These are phyloP conservation scores for Hansenula sp. DNA, from an alignment of 1,139 yeast species.

Conservation along the genomic window DNA sequence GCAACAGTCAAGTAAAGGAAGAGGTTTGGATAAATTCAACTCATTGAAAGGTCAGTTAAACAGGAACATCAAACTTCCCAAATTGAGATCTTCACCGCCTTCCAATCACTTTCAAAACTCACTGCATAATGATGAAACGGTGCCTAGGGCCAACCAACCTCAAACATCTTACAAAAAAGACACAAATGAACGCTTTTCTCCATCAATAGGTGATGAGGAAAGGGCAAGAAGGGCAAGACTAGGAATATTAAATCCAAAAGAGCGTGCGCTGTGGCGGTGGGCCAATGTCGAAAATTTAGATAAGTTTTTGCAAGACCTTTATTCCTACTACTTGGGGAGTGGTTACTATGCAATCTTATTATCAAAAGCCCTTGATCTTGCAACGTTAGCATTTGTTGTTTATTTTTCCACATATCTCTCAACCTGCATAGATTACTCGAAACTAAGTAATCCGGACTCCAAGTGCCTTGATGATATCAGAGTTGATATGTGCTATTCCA, in stretches of 20 bases:
- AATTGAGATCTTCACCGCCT: not conserved
- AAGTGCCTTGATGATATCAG: conserved; percentile 41
- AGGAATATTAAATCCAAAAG: conserved; percentile 51
- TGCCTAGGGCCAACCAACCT: not conserved
- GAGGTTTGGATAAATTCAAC: not conserved
- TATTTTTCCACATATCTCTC: conserved; percentile 73
- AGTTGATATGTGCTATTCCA: conserved; percentile 57
- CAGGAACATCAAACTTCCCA: not conserved
- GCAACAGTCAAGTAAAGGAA: not conserved
- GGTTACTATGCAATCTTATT: conserved; percentile 78
- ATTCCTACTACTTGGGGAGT: conserved; percentile 78
- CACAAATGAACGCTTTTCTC: not conserved
- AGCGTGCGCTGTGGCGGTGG: conserved; percentile 92
- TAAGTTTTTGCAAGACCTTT: conserved; percentile 76
- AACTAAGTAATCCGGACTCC: conserved; percentile 28
- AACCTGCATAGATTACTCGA: conserved; percentile 76
- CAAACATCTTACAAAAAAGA: conserved; percentile 6
- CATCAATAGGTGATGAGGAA: conserved; percentile 15
- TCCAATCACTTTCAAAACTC: not conserved
- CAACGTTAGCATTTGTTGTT: conserved; percentile 74
- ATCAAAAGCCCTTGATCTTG: conserved; percentile 59
- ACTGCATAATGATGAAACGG: not conserved
- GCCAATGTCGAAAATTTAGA: conserved; percentile 92
- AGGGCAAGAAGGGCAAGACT: conserved; percentile 21
- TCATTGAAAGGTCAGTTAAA: not conserved